Percentiles rank a stretch among this genome's conserved stretches.
Evolutionary conservation across 2,329 filamentous ascomycete species (phyloP).

Genomic region (Ilyonectria robusta): DNA sequence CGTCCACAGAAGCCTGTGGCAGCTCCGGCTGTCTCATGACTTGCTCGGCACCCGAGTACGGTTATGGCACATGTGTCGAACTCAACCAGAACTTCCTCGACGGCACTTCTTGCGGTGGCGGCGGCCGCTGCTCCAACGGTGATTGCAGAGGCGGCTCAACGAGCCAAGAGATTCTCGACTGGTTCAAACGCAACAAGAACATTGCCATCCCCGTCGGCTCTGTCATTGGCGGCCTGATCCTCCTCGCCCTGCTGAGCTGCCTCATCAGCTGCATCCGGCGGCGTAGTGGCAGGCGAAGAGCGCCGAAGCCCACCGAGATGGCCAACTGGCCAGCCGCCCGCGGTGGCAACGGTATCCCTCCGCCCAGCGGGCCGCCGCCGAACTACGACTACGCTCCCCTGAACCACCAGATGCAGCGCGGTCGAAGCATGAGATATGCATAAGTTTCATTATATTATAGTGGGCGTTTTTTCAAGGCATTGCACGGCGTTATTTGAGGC

Average conservation of each 20-base stretch:
- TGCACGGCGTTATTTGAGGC: constrained; percentile 38
- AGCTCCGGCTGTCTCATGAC: constrained; percentile 77
- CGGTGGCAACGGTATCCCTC: constrained; percentile 32
- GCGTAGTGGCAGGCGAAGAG: constrained; percentile 40
- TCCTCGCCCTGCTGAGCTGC: constrained; percentile 79
- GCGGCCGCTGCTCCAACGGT: constrained; percentile 85
- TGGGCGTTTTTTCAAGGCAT: constrained; percentile 33
- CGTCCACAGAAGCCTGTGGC: constrained; percentile 85
- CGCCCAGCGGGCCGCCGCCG: constrained; percentile 36
- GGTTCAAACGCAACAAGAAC: constrained; percentile 82
- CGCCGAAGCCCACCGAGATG: constrained; percentile 47
- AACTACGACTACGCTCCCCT: constrained; percentile 43
- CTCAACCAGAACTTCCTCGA: constrained; percentile 95
- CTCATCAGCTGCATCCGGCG: constrained; percentile 64
- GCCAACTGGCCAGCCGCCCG: constrained; percentile 45
- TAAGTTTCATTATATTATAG: constrained; percentile 30
- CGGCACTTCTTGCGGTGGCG: constrained; percentile 86
- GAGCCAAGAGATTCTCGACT: constrained; percentile 78
- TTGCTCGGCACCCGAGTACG: constrained; percentile 80
- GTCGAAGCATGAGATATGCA: constrained; percentile 51
- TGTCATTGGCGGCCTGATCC: constrained; percentile 79
- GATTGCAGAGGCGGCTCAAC: constrained; percentile 80
- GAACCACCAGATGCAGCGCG: constrained; percentile 32
- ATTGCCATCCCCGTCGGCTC: constrained; percentile 86
- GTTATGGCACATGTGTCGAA: constrained; percentile 75